Evolutionary conservation across 129 eudicot genomes (phyloP).

Genomic region (Kitagawia praeruptora): DNA sequence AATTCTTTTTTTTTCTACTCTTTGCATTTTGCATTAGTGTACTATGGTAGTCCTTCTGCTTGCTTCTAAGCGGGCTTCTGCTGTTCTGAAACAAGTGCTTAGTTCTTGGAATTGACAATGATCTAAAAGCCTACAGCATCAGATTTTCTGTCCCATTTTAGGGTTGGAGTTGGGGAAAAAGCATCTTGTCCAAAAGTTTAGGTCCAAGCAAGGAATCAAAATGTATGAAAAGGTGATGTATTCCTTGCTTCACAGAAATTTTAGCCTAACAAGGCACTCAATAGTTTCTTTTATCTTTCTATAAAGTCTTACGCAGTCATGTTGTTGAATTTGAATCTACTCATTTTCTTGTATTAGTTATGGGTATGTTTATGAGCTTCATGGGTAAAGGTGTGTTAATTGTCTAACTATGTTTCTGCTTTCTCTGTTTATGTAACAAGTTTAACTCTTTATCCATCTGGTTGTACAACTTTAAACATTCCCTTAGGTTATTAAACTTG

Average conservation of each 20-base stretch:
- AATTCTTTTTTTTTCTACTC: background rate
- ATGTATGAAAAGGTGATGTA: conserved; percentile 15
- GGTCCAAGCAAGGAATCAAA: conserved; percentile 23
- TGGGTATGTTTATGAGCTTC: conserved; percentile 75
- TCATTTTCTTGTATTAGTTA: conserved; percentile 18
- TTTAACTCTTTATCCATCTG: background rate
- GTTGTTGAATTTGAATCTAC: background rate
- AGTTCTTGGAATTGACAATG: background rate
- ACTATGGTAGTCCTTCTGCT: background rate
- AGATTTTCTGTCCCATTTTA: background rate
- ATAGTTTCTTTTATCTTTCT: conserved; percentile 7
- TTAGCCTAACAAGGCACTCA: conserved; percentile 39
- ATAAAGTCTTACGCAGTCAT: background rate
- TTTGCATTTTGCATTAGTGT: background rate
- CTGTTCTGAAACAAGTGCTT: background rate
- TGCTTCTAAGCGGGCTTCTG: background rate
- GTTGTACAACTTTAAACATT: background rate
- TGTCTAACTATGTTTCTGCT: background rate
- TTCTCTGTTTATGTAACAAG: background rate
- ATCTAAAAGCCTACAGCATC: background rate
- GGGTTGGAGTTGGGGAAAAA: background rate
- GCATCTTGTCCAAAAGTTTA: background rate
- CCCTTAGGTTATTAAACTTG: background rate
- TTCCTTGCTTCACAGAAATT: conserved; percentile 45
- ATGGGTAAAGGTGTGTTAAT: conserved; percentile 52